Evolutionary conservation across 306 rosid genomes (phyloP), one percentile per base, ranked within the genome.

Genomic region (Cucumis melo): DNA sequence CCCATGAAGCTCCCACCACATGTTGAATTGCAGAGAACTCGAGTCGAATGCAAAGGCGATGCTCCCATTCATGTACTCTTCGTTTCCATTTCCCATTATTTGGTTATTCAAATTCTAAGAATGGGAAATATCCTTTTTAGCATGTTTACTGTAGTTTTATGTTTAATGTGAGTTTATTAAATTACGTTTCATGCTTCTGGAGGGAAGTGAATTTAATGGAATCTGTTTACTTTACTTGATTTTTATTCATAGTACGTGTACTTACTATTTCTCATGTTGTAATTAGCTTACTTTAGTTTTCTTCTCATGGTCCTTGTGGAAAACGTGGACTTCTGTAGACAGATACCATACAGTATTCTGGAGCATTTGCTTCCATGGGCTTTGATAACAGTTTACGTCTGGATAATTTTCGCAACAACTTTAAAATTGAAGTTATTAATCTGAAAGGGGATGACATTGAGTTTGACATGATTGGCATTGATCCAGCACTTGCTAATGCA

Each of bases 391-490:
- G 93, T 75, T 0, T 86, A 21, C 88, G 88, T 2, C 82, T 92
- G 66, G 96, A 89, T 84, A 61, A 71, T 74, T 95, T 95, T 83
- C 79, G 85, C 39, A 74, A 86, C 64, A 88, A 92, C 78, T 94
- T 94, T 36, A 86, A 87, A 88, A 87, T 92, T 83, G 89, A 94
- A 84, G 96, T 94, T 77, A 88, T 81, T 39, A 78, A 76, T 39
- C 68, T 89, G 4, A 83, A 85, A 0, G 86, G 82, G 44, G 89
- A 89, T 13, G 93, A 85, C 38, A 86, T 94, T 36, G 98, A 92
- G 84, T 94, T 94, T 77, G 99, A 94, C 80, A 89, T 92, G 96
- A 89, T 94, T 74, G 99, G 98, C 19, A 89, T 94, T 76, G 99
- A 94, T 80, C 99, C 96, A 1, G 85, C 99, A 29, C 41, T 94